Evolutionary conservation across 1,139 yeast genomes (phyloP).

Genomic region (Geotrichum siamense): DNA sequence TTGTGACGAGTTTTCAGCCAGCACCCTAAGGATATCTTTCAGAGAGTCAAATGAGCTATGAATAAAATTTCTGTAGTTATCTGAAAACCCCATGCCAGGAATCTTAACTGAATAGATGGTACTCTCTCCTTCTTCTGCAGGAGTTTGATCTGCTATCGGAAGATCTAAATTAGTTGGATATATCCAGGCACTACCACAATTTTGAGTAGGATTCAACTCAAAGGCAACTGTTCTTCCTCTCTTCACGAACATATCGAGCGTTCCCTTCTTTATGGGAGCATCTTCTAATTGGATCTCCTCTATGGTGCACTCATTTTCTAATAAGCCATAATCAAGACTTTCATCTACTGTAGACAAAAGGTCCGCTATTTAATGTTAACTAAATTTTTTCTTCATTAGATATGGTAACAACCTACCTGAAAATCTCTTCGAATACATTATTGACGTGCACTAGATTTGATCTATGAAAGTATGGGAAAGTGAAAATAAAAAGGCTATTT

Average conservation of each 20-base stretch:
- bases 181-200: constrained; percentile 39
- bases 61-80: constrained; percentile 36
- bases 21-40: constrained; percentile 10
- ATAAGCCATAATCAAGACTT: constrained; percentile 15
- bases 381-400: no score
- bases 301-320: constrained; percentile 1
- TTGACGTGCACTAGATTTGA: no score
- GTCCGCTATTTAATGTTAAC: no score
- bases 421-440: no score
- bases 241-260: constrained; percentile 30
- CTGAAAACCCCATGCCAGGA: constrained; percentile 36
- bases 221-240: constrained; percentile 39
- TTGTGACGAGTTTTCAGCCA: constrained; percentile 4
- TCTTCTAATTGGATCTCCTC: constrained; percentile 15
- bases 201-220: constrained; percentile 37
- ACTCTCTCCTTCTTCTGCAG: constrained; percentile 26
- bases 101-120: constrained; percentile 38
- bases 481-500: no score
- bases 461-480: no score
- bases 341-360: no score
- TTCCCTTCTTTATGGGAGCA: constrained; percentile 33
- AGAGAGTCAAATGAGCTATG: constrained; percentile 30
- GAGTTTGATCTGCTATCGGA: constrained; percentile 6
- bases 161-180: constrained; percentile 29
- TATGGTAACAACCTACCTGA: no score